Base-by-base conservation (phyloP, 495 filamentous ascomycete species). In the Lentithecium fluviatile region DNA sequence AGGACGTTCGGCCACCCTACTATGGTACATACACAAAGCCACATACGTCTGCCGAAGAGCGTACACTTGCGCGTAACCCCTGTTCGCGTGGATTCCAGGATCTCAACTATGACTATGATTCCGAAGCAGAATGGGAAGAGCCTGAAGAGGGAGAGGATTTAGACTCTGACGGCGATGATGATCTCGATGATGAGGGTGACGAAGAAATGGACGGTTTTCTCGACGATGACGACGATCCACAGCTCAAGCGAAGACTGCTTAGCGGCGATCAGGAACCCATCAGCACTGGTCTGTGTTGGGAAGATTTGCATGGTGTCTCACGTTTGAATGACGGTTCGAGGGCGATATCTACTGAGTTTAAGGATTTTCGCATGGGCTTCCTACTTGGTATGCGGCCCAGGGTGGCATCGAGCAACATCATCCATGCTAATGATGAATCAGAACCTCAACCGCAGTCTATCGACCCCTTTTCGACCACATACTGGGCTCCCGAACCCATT, bases 41-140 rank as follows among this genome's bases (percentile, higher is more conserved):
- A 0, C 73, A 80, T 1, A 76, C 83, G 6, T 67, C 69, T n/a
- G 62, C 60, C 0, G 75, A 81, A 20, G 78, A 86, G 5, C 65
- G 69, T 10, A 84, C 77, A 57, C 68, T 95, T 3, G 83, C 85
- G n/a, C 80, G 88, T 2, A 89, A 86, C 36, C 91, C 94, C 0
- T 83, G 85, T 51, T 70, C 78, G 26, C 82, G 81, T 42, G 74
- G 69, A 8, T 64, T 94, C 6, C 84, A 88, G 2, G 79, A 87
- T 2, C 79, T 85, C n/a, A 79, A 95, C 68, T 97, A 99, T 71
- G 91, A 94, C 61, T 96, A 97, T 67, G 94, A 97, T 68, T 97
- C 92, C 0, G 94, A 99, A 71, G 92, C 88, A 0, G 95, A 97
- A 74, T 98, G 94, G 90, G 87, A 90, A 62, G 85, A 87, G 66